These are phyloP conservation scores for Colletotrichum shisoi DNA, from an alignment of 2,329 filamentous ascomycete genomes.

Conservation along the genomic window DNA sequence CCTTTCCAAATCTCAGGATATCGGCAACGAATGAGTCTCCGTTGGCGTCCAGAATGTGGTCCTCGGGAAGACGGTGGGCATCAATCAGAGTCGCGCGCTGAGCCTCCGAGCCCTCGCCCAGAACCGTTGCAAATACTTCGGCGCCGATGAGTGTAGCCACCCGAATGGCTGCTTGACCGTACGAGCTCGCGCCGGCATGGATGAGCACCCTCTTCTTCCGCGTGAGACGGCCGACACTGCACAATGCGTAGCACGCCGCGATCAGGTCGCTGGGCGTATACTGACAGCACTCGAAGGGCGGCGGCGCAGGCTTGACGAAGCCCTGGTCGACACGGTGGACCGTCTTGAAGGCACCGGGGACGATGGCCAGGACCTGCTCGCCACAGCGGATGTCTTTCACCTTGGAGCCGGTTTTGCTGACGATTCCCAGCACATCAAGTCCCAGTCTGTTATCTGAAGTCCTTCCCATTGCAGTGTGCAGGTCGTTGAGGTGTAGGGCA, in stretches of 20 bases:
- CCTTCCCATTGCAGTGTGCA: constrained; percentile 49
- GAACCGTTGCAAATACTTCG: constrained; percentile 55
- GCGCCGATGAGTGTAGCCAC: constrained; percentile 51
- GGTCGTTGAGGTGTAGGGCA: constrained; percentile 50
- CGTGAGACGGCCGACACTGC: constrained; percentile 43
- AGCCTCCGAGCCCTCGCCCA: constrained; percentile 42
- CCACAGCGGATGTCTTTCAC: constrained; percentile 48
- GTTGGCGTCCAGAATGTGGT: constrained; percentile 51
- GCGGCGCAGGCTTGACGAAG: constrained; percentile 47
- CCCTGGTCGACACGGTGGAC: constrained; percentile 47
- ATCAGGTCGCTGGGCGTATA: constrained; percentile 50
- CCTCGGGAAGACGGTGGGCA: constrained; percentile 46
- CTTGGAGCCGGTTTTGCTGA: constrained; percentile 48
- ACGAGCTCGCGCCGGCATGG: constrained; percentile 54
- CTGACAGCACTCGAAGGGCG: constrained; percentile 6
- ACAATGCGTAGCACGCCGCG: constrained; percentile 55
- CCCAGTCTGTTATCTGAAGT: constrained; percentile 48
- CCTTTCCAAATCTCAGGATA: constrained; percentile 46
- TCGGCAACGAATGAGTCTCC: constrained; percentile 47
- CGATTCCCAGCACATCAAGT: constrained; percentile 53
- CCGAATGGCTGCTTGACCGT: constrained; percentile 56
- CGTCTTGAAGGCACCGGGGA: constrained; percentile 50
- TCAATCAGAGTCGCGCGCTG: constrained; percentile 52
- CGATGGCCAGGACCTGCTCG: constrained; percentile 54
- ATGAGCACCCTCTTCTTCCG: constrained; percentile 51